Evolutionary conservation across 768 basidiomycete genomes (phyloP).

Genomic region (Phanerochaete carnosa): DNA sequence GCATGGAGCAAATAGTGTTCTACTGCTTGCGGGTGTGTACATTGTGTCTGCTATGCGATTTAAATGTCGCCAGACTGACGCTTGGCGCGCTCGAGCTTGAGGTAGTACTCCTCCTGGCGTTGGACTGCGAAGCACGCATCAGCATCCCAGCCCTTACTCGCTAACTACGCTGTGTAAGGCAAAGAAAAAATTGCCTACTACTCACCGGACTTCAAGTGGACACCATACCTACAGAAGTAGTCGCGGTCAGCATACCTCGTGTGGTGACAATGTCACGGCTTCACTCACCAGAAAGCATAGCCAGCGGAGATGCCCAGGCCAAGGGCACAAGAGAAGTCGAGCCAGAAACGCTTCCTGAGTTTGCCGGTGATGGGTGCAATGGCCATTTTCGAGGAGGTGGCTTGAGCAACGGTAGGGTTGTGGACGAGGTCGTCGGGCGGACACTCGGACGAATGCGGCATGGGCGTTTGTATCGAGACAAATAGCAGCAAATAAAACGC

Average conservation of each 20-base stretch:
- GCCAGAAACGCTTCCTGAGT: conserved; percentile 90
- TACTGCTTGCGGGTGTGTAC: background rate
- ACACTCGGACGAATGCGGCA: conserved; percentile 3
- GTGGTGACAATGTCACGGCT: background rate
- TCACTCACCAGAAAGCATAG: conserved; percentile 80
- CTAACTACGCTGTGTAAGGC: background rate
- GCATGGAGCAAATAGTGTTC: background rate
- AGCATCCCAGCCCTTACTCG: background rate
- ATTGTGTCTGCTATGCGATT: background rate
- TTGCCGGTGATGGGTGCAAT: conserved; percentile 92
- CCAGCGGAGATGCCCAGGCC: conserved; percentile 74
- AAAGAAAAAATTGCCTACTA: conserved; percentile 16
- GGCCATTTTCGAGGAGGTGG: conserved; percentile 5
- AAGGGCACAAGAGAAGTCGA: conserved; percentile 71
- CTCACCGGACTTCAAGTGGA: conserved; percentile 76
- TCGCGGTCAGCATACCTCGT: conserved; percentile 25
- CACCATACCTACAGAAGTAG: conserved; percentile 57
- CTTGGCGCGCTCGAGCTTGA: conserved; percentile 72
- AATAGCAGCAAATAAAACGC: conserved; percentile 2
- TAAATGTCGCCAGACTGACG: conserved; percentile 20
- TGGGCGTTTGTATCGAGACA: background rate
- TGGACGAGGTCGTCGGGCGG: conserved; percentile 2
- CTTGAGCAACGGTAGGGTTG: background rate
- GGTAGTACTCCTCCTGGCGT: conserved; percentile 80
- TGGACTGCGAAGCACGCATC: conserved; percentile 50